phyloP scores from a whole-genome alignment of 106 monocot genomes.

The Allium fistulosum region DNA sequence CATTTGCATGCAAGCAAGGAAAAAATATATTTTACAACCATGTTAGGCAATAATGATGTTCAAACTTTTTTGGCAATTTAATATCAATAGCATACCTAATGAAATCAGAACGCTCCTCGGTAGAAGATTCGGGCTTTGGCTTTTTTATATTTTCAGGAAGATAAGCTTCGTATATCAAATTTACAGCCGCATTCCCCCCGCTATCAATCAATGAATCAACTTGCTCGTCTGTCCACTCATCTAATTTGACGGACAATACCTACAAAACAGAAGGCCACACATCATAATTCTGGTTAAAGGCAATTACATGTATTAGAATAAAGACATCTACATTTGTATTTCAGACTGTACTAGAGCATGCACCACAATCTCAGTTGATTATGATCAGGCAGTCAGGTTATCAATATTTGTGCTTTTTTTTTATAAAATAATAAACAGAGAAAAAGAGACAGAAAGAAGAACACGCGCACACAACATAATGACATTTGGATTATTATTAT shows the following conservation, averaged over 20 bases:
- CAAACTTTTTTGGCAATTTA: neutral
- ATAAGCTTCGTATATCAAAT: slow-evolving; percentile 75
- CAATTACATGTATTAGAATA: too few species aligned
- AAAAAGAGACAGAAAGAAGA: too few species aligned
- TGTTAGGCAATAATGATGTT: neutral
- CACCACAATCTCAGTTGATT: too few species aligned
- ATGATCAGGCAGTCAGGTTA: too few species aligned
- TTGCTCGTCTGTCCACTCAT: slow-evolving; percentile 77
- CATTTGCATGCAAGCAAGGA: neutral
- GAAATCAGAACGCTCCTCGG: slow-evolving; percentile 65
- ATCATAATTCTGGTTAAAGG: neutral
- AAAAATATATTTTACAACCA: neutral
- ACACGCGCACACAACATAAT: too few species aligned
- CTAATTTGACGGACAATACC: slow-evolving; percentile 72
- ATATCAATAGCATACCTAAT: slow-evolving; percentile 31
- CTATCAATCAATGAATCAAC: slow-evolving; percentile 47
- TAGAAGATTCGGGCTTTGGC: slow-evolving; percentile 48
- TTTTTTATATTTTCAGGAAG: slow-evolving; percentile 52
- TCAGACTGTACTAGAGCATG: too few species aligned
- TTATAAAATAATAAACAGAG: too few species aligned
- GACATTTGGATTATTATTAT: too few species aligned
- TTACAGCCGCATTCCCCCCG: slow-evolving; percentile 64
- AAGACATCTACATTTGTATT: too few species aligned
- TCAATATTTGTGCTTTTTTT: too few species aligned
- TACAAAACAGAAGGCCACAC: slow-evolving; percentile 18